Percentiles rank a stretch among this genome's conserved stretches.
phyloP scores from a whole-genome alignment of 768 basidiomycete genomes.

The Mycena indigotica region DNA sequence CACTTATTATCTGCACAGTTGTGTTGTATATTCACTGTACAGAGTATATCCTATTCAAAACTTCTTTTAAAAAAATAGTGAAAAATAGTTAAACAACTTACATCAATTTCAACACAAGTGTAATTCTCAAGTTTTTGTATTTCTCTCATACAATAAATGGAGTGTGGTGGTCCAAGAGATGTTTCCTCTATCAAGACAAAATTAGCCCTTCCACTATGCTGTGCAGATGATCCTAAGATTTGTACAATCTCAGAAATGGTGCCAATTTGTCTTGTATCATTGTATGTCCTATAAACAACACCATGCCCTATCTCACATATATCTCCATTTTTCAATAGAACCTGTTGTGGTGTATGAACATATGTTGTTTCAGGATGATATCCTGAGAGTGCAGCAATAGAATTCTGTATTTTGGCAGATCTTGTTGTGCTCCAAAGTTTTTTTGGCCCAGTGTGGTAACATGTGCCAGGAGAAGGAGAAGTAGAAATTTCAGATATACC shows the following conservation, averaged over 20 bases:
- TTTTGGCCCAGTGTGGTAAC: too few relatives aligned
- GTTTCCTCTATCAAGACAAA: not conserved
- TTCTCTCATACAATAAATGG: slow-evolving; percentile 8
- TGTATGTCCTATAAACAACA: not conserved
- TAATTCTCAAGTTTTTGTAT: not conserved
- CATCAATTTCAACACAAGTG: not conserved
- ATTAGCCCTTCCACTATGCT: not conserved
- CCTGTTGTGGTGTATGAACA: not conserved
- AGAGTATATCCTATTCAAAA: slow-evolving; percentile 14
- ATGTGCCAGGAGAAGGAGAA: too few relatives aligned
- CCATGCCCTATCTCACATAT: not conserved
- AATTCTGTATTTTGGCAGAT: not conserved
- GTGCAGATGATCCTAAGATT: not conserved
- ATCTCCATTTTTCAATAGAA: slow-evolving; percentile 6
- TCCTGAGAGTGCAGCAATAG: too few relatives aligned
- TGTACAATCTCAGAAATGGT: slow-evolving; percentile 12
- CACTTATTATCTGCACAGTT: slow-evolving; percentile 23
- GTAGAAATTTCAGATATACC: too few relatives aligned
- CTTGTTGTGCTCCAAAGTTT: too few relatives aligned
- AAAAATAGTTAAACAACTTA: too few relatives aligned
- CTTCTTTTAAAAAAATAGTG: too few relatives aligned
- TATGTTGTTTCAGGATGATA: not conserved
- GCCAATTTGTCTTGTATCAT: not conserved
- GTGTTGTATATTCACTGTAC: slow-evolving; percentile 28
- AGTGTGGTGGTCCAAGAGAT: slow-evolving; percentile 2